These are phyloP conservation scores for Curvularia hawaiiensis DNA, from an alignment of 2,329 filamentous ascomycete genomes.

Conservation along the genomic window DNA sequence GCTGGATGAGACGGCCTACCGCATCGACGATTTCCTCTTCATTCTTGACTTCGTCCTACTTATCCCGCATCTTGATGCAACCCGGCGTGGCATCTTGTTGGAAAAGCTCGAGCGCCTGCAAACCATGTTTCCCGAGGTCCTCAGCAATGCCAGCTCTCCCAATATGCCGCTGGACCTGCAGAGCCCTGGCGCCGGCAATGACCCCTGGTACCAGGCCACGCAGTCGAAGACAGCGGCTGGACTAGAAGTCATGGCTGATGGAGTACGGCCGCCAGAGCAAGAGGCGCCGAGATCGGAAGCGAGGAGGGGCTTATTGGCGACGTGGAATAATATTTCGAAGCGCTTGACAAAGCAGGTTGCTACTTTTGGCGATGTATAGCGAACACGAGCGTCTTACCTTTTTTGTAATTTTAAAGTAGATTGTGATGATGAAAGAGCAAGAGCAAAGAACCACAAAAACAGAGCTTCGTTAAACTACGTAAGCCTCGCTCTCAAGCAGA, in stretches of 20 bases:
- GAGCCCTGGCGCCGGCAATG: conserved; percentile 29
- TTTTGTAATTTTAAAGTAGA: not conserved
- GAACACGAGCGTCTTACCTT: not conserved
- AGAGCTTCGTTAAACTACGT: not conserved
- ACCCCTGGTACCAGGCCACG: conserved; percentile 44
- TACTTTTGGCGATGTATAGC: conserved; percentile 17
- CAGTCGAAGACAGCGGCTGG: conserved; percentile 42
- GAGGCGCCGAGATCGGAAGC: conserved; percentile 19
- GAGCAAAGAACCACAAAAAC: not conserved
- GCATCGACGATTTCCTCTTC: conserved; percentile 61
- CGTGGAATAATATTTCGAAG: conserved; percentile 44
- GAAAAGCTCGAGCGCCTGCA: conserved; percentile 50
- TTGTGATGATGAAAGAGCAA: not conserved
- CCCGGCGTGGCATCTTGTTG: conserved; percentile 52
- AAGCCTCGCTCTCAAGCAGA: not conserved
- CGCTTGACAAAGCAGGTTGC: conserved; percentile 31
- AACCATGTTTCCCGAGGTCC: conserved; percentile 43
- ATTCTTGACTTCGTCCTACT: conserved; percentile 58
- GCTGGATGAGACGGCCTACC: conserved; percentile 53
- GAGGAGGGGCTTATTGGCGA: conserved; percentile 30
- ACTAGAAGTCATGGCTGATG: conserved; percentile 28
- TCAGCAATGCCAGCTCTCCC: conserved; percentile 40
- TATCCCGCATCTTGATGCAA: conserved; percentile 55
- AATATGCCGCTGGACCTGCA: conserved; percentile 39
- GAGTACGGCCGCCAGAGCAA: conserved; percentile 8